phyloP scores from a whole-genome alignment of 306 rosid genomes.

The Cucurbita moschata region DNA sequence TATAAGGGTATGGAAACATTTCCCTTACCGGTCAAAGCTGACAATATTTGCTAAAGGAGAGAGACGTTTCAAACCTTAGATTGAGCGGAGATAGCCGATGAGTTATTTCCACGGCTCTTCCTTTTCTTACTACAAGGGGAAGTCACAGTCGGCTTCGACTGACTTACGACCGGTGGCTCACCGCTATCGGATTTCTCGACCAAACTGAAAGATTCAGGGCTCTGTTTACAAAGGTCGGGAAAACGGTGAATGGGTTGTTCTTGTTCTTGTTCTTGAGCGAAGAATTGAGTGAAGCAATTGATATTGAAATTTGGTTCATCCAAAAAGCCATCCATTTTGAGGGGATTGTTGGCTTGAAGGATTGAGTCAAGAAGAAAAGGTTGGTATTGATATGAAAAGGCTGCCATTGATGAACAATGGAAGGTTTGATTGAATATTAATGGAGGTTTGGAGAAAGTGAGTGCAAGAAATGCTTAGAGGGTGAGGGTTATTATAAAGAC shows the following conservation, averaged over 20 bases:
- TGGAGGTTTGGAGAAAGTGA: neutral
- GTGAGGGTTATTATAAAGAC: neutral
- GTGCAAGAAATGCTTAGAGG: slow-evolving; percentile 4
- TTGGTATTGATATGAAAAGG: slow-evolving; percentile 7
- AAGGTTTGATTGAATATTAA: neutral
- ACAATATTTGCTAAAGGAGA: too few species aligned
- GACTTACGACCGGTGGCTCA: neutral
- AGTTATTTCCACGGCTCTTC: neutral
- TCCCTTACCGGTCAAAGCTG: neutral
- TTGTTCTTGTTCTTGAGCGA: neutral
- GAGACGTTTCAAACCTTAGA: neutral
- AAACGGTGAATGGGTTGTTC: neutral
- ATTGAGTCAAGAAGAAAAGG: neutral
- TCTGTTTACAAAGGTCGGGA: neutral
- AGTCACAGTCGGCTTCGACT: neutral
- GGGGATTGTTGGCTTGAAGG: neutral
- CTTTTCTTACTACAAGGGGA: slow-evolving; percentile 2
- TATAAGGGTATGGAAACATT: too few species aligned
- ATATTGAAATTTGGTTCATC: neutral
- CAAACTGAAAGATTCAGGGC: neutral
- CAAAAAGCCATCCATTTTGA: neutral
- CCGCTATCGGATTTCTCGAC: neutral
- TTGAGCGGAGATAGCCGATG: neutral
- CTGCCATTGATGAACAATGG: neutral
- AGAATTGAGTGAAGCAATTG: neutral